Conservation (phyloP, 164 flowering plant species). For the Aristolochia contorta region DNA sequence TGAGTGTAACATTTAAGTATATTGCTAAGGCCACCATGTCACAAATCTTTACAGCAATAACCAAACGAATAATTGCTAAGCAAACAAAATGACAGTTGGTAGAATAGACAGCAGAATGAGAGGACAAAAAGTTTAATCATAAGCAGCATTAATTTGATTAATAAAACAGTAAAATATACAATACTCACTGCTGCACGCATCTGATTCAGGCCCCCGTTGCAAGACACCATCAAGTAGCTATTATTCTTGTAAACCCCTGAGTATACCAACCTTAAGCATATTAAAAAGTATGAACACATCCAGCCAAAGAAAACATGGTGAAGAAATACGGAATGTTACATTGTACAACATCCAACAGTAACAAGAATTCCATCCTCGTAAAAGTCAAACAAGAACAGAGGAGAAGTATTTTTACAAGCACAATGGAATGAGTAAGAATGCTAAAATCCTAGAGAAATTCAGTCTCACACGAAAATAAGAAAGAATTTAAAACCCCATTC, state of each 20-base stretch:
- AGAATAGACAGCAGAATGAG: not conserved
- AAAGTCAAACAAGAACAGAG: not conserved
- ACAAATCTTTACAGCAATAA: constrained; percentile 52
- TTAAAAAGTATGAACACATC: not conserved
- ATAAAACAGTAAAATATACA: not conserved
- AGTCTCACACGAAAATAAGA: no score
- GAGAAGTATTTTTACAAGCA: no score
- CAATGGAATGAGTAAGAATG: no score
- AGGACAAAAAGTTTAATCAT: not conserved
- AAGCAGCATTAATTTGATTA: not conserved
- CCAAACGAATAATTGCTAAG: not conserved
- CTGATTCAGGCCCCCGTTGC: constrained; percentile 94
- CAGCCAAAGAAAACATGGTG: not conserved
- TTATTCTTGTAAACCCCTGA: constrained; percentile 87
- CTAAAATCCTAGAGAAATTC: no score
- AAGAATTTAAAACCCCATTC: no score
- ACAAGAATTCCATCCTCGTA: not conserved
- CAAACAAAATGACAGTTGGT: not conserved
- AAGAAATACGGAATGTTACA: not conserved
- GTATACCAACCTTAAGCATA: not conserved
- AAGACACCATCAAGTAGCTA: constrained; percentile 87
- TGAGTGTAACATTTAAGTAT: constrained; percentile 73
- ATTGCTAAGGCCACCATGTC: constrained; percentile 97
- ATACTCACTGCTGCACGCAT: constrained; percentile 79
- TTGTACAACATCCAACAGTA: not conserved